phyloP scores from a whole-genome alignment of 139 green algal species.

The Spirogloea muscicola region DNA sequence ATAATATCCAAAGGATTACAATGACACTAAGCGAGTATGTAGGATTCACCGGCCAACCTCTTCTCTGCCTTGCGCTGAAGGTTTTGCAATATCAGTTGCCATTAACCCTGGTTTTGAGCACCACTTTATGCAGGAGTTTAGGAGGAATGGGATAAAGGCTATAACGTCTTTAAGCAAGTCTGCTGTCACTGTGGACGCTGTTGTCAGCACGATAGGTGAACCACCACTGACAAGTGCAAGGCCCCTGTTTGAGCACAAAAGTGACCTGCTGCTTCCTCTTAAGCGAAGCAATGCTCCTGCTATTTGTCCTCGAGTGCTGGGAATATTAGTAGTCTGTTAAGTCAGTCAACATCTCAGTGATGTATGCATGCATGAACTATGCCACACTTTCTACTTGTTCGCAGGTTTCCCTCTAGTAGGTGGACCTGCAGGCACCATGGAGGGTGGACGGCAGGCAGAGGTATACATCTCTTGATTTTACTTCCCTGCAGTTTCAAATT shows the following conservation, averaged over 20 bases:
- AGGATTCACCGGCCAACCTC: too few species aligned
- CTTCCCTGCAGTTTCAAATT: too few species aligned
- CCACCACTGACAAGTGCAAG: not conserved
- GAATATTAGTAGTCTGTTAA: not conserved
- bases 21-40: too few species aligned
- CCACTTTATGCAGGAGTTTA: constrained; percentile 21
- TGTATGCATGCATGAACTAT: not conserved
- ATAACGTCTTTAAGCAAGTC: constrained; percentile 30
- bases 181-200: constrained; percentile 68
- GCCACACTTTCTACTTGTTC: constrained; percentile 44
- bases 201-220: constrained; percentile 61
- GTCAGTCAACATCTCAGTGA: not conserved
- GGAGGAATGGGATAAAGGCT: constrained; percentile 2
- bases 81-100: too few species aligned
- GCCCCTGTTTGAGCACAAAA: not conserved
- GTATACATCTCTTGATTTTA: constrained; percentile 65
- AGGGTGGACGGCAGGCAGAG: constrained; percentile 66
- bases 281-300: too few species aligned
- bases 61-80: too few species aligned
- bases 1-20: too few species aligned
- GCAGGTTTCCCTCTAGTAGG: constrained; percentile 88
- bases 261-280: constrained; percentile 51
- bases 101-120: too few species aligned
- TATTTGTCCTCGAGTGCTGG: too few species aligned
- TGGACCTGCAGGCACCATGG: constrained; percentile 88